Evolutionary conservation across 75 land plant genomes (phyloP).

Genomic region (Picea glauca): DNA sequence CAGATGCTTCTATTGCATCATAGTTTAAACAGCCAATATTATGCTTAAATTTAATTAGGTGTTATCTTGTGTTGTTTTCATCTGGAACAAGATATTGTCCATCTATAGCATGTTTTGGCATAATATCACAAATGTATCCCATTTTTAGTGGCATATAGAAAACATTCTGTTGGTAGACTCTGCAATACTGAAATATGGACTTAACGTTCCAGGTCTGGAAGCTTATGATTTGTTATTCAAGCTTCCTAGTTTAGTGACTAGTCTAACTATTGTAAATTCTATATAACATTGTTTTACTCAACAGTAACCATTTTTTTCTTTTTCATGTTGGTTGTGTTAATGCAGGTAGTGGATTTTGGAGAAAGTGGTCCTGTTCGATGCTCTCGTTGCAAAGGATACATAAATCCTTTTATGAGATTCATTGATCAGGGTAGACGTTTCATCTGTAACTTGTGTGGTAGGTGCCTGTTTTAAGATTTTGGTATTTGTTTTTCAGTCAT

Average conservation of each 20-base stretch:
- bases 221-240: background rate
- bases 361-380: constrained; percentile 97
- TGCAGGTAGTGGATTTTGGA: constrained; percentile 95
- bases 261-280: too few relatives aligned
- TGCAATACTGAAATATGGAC: background rate
- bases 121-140: too few relatives aligned
- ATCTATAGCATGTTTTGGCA: background rate
- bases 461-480: constrained; percentile 14
- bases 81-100: background rate
- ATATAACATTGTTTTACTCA: too few relatives aligned
- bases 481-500: background rate
- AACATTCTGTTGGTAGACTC: background rate
- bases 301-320: background rate
- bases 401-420: constrained; percentile 96
- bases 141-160: background rate
- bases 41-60: background rate
- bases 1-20: background rate
- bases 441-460: constrained; percentile 95
- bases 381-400: constrained; percentile 91
- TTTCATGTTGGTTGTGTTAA: background rate
- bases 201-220: background rate
- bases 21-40: background rate
- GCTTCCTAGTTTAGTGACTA: background rate
- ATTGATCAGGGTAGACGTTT: constrained; percentile 91
- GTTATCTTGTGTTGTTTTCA: background rate